These are phyloP conservation scores for Inga oerstediana DNA, from an alignment of 306 rosid species.

Conservation along the genomic window DNA sequence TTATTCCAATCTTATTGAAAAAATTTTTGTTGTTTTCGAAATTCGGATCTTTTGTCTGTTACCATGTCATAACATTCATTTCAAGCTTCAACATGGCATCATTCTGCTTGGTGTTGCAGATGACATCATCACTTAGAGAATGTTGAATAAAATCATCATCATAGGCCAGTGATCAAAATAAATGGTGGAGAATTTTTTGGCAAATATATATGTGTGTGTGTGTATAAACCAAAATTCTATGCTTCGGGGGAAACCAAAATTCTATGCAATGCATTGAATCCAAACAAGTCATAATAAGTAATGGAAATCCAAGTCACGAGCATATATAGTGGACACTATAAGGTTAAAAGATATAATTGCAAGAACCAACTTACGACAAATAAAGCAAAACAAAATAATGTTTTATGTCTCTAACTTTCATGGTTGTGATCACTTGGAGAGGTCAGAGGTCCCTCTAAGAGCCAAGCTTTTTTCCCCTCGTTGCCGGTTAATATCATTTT, in stretches of 20 bases:
- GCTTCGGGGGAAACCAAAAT: no score
- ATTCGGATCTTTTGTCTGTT: not conserved
- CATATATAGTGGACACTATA: not conserved
- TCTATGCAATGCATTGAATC: not conserved
- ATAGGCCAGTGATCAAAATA: no score
- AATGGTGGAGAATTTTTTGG: not conserved
- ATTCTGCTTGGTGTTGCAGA: not conserved
- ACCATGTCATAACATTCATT: not conserved
- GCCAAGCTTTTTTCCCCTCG: not conserved
- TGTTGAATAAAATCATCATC: not conserved
- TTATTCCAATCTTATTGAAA: not conserved
- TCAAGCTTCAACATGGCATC: not conserved
- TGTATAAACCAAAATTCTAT: no score
- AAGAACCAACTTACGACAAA: not conserved
- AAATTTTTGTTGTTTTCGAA: not conserved
- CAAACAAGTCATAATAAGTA: not conserved
- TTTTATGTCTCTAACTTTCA: not conserved
- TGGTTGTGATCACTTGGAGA: not conserved
- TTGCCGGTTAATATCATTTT: no score
- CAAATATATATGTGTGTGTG: no score
- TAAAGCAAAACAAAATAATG: not conserved
- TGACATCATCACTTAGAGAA: not conserved
- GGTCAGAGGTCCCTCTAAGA: not conserved
- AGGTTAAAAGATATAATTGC: not conserved
- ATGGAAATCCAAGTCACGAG: slow-evolving; percentile 19